These are phyloP conservation scores for Circinella minor DNA, from an alignment of 371 early-diverging fungal species.

Conservation along the genomic window DNA sequence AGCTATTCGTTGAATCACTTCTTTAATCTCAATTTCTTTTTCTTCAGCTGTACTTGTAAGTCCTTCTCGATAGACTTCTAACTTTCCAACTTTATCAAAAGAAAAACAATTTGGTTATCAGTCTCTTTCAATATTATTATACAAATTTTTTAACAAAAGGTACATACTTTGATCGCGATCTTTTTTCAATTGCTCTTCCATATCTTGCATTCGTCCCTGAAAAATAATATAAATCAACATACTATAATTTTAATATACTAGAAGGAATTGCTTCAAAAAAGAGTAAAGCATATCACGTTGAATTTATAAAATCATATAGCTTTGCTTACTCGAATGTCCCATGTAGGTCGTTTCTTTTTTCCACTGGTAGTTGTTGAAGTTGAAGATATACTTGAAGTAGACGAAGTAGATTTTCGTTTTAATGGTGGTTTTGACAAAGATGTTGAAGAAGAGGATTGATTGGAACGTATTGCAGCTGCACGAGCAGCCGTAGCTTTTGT, in stretches of 20 bases:
- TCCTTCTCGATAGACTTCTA: conserved; percentile 30
- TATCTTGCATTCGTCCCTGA: conserved; percentile 44
- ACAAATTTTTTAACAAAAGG: too few relatives aligned
- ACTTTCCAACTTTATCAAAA: conserved; percentile 25
- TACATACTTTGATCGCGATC: conserved; percentile 31
- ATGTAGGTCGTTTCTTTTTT: conserved; percentile 32
- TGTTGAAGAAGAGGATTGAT: conserved; percentile 2
- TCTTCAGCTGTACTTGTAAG: conserved; percentile 30
- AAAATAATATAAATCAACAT: conserved; percentile 4
- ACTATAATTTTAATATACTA: neutral
- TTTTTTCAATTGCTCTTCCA: conserved; percentile 33
- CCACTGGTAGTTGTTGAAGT: neutral
- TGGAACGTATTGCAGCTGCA: conserved; percentile 16
- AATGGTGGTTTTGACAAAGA: neutral
- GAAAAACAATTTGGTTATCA: neutral
- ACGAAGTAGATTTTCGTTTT: conserved; percentile 9
- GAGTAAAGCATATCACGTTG: neutral
- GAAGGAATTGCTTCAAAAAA: neutral
- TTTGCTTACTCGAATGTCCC: conserved; percentile 44
- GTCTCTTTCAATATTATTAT: neutral
- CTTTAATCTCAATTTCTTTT: conserved; percentile 36
- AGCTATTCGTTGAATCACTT: conserved; percentile 31
- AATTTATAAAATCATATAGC: too few relatives aligned
- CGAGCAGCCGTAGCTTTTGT: conserved; percentile 14
- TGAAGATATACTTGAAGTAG: neutral